phyloP scores from a whole-genome alignment of 306 rosid species.

The Cicer chorassanicum region DNA sequence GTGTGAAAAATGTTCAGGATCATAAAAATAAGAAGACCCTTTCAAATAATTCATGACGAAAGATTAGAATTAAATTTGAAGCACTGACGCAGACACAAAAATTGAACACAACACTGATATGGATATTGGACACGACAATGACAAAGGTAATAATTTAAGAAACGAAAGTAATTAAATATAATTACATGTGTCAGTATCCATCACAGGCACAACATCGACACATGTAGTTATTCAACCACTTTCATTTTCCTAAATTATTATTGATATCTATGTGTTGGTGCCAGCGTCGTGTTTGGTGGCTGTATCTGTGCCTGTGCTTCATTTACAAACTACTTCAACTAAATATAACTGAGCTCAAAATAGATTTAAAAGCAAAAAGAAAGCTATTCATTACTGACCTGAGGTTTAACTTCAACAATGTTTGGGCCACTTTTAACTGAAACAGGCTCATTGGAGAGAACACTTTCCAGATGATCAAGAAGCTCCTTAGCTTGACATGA shows the following conservation, averaged over 20 bases:
- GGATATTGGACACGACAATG: too few relatives aligned
- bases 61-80: background rate
- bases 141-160: too few relatives aligned
- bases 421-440: constrained; percentile 86
- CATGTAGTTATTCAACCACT: too few relatives aligned
- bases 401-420: constrained; percentile 93
- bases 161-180: too few relatives aligned
- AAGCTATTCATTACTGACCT: constrained; percentile 55
- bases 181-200: too few relatives aligned
- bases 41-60: background rate
- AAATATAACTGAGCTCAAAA: constrained; percentile 11
- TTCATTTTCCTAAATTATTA: too few relatives aligned
- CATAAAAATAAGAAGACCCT: constrained; percentile 1
- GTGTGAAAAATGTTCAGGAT: constrained; percentile 4
- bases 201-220: too few relatives aligned
- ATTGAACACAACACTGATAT: too few relatives aligned
- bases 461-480: constrained; percentile 88
- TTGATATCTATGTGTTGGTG: too few relatives aligned
- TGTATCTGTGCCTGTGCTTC: background rate
- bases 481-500: constrained; percentile 95
- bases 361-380: background rate
- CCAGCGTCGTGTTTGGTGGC: too few relatives aligned
- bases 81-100: too few relatives aligned
- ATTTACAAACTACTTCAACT: constrained; percentile 12
- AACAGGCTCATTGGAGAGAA: constrained; percentile 91